Evolutionary conservation across 352 stramenopile species (phyloP), one percentile per base, ranked within the genome.

Genomic region (Globisporangium sylvaticum): DNA sequence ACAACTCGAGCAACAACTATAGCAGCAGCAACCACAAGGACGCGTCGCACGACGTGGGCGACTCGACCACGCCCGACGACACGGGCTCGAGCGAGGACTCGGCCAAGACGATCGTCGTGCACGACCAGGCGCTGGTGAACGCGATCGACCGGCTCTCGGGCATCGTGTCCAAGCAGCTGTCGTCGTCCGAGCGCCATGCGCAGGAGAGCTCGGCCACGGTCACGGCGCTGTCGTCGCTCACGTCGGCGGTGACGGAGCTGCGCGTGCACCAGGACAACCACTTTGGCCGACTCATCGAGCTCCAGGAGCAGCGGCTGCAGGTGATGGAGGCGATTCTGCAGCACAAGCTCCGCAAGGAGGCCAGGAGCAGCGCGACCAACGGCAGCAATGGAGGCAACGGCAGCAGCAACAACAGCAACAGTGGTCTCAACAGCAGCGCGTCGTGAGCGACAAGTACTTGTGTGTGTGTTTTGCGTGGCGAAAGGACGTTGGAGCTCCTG

Each of bases 271-370:
- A 90, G 4, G 68, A 76, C 8, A 64, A 70, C 4, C 72, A 80
- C 2, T 76, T 89, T 55, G 69, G 68, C 0, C 73, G 78, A 12
- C 73, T 90, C 15, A 80, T 92, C 32, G 66, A 87, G 70, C 65
- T 92, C 27, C 81, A 91, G 59, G 79, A 90, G 67, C 85, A 88
- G 48, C 75, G 88, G n/a, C 61, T 92, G 3, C 77, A 89, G 27
- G 76, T 87, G 48, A 83, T 86, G 78, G 72, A 90, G 60, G 70
- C 71, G 25, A 83, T 92, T 6, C 31, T 92, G 65, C 72, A 86
- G 46, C 64, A 85, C 68, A 78, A 80, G 52, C 70, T 87, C 22
- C 82, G 83, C 24, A 91, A 90, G 68, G 75, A 88, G 53, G 48
- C 65, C 25, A n/a, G 59, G 2, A 70, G 20, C 54, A 68, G 29